A percentile compares a stretch with the other conserved stretches of the same genome.
These are phyloP conservation scores for Lagenaria siceraria DNA, from an alignment of 306 rosid genomes.

Conservation along the genomic window DNA sequence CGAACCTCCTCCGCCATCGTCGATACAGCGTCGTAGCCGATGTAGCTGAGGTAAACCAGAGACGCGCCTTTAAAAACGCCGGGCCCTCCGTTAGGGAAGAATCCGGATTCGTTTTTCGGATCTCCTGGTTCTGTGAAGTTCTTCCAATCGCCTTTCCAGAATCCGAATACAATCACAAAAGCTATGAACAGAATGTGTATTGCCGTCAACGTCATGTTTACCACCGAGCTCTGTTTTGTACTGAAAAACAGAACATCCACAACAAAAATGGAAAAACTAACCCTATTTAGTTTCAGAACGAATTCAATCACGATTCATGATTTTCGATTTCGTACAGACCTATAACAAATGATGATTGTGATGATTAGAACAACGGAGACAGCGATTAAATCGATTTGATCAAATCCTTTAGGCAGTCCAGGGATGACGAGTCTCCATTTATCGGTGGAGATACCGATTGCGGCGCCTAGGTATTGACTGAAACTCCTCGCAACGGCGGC, in stretches of 20 bases:
- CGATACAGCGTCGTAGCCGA: conserved; percentile 93
- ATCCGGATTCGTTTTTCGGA: conserved; percentile 48
- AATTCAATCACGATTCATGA: neutral
- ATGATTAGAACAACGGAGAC: conserved; percentile 51
- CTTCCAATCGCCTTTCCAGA: conserved; percentile 63
- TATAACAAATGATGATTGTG: conserved; percentile 72
- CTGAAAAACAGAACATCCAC: conserved; percentile 20
- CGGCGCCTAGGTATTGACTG: conserved; percentile 49
- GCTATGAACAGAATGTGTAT: conserved; percentile 58
- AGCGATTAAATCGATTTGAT: conserved; percentile 58
- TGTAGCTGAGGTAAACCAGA: conserved; percentile 66
- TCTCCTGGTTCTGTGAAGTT: conserved; percentile 49
- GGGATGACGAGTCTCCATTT: conserved; percentile 63
- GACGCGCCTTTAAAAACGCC: conserved; percentile 80
- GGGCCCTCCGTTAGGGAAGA: conserved; percentile 49
- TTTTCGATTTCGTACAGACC: conserved; percentile 22
- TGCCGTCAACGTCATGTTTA: conserved; percentile 69
- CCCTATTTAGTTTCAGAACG: neutral
- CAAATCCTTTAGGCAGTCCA: conserved; percentile 52
- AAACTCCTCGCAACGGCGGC: conserved; percentile 76
- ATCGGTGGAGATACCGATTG: conserved; percentile 51
- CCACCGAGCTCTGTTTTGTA: conserved; percentile 68
- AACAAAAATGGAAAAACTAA: neutral
- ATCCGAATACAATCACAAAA: conserved; percentile 56
- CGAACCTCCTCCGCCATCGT: conserved; percentile 91